Conservation (phyloP, 345 rosid species). For the Hirschfeldia incana region DNA sequence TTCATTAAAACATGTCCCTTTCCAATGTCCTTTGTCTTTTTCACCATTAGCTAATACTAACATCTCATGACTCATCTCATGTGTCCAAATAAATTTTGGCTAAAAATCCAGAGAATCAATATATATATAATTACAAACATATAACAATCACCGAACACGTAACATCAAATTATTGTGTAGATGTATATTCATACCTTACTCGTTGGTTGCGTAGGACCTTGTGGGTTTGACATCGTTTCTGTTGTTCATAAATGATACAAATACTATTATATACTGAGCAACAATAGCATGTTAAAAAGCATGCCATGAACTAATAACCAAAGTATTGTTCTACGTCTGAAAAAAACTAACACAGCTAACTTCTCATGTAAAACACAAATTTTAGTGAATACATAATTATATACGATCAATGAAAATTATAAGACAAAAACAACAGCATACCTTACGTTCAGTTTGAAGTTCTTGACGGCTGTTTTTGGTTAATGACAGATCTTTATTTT, state of each 20-base stretch:
- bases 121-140: too few relatives aligned
- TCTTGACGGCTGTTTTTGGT: neutral
- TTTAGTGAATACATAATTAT: neutral
- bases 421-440: neutral
- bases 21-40: too few relatives aligned
- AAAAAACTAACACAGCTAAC: too few relatives aligned
- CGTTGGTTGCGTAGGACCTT: neutral
- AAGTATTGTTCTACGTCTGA: too few relatives aligned
- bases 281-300: neutral
- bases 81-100: too few relatives aligned
- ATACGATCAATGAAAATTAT: neutral
- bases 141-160: too few relatives aligned
- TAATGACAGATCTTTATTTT: too few relatives aligned
- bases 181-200: neutral
- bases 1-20: too few relatives aligned
- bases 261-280: neutral
- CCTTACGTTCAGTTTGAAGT: neutral
- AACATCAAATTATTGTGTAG: too few relatives aligned
- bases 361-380: neutral
- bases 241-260: neutral
- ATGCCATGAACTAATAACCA: neutral
- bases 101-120: too few relatives aligned
- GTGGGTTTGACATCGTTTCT: neutral
- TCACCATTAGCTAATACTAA: too few relatives aligned
- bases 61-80: too few relatives aligned